A percentile compares a stretch with the other conserved stretches of the same genome.
Evolutionary conservation across 192 early-diverging fungal genomes (phyloP).

Genomic region (Dissophora ornata): DNA sequence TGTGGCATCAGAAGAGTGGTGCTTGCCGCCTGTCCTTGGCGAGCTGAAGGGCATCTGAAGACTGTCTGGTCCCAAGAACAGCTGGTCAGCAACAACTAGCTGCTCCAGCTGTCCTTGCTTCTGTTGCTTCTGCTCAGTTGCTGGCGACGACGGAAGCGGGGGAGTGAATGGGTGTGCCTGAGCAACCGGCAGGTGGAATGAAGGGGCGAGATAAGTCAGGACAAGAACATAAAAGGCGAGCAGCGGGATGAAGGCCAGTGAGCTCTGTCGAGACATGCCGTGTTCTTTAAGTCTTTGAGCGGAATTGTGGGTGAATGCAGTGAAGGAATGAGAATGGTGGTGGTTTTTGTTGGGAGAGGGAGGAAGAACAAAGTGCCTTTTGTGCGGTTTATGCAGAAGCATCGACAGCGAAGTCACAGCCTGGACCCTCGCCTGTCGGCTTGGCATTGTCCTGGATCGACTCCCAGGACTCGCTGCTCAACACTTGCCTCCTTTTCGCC

Average conservation of each 20-base stretch:
- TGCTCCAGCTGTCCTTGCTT: neutral
- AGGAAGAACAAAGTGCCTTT: too few relatives aligned
- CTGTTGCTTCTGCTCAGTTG: neutral
- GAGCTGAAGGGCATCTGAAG: conserved; percentile 1
- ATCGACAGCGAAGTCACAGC: too few relatives aligned
- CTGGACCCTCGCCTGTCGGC: too few relatives aligned
- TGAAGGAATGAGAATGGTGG: neutral
- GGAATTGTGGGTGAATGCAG: neutral
- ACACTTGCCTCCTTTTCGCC: too few relatives aligned
- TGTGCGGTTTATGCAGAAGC: too few relatives aligned
- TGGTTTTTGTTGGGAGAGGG: too few relatives aligned
- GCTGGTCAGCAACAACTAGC: too few relatives aligned
- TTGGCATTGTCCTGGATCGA: too few relatives aligned
- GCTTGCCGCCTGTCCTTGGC: neutral
- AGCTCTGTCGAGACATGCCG: conserved; percentile 15
- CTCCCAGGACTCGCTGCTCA: too few relatives aligned
- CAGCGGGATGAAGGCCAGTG: conserved; percentile 15
- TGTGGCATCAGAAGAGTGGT: neutral
- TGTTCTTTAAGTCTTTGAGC: too few relatives aligned
- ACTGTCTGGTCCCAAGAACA: neutral
- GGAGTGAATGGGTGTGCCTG: conserved; percentile 22
- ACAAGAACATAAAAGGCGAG: conserved; percentile 17
- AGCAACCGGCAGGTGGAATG: neutral
- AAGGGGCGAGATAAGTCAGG: conserved; percentile 14
- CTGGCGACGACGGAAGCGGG: neutral